These are phyloP conservation scores for Fistulinella staudtii DNA, from an alignment of 1,284 basidiomycete species.

Conservation along the genomic window DNA sequence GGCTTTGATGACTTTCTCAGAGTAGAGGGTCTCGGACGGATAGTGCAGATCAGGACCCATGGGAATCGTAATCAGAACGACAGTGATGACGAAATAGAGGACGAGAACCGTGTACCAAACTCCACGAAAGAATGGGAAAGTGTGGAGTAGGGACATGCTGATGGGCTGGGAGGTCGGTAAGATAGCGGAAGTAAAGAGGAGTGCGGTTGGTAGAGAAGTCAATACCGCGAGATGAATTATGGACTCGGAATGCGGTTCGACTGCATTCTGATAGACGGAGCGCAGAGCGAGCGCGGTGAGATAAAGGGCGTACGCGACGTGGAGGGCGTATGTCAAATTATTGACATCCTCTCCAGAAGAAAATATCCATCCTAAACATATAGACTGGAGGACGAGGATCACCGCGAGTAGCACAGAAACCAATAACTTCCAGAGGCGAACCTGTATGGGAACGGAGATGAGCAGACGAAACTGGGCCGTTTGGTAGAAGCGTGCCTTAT, in stretches of 20 bases:
- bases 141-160: conserved; percentile 10
- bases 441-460: conserved; percentile 34
- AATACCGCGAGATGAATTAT: conserved; percentile 65
- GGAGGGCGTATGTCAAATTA: conserved; percentile 44
- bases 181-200: conserved; percentile 50
- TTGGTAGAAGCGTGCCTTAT: conserved; percentile 42
- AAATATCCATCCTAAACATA: conserved; percentile 50
- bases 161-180: conserved; percentile 41
- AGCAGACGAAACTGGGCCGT: background rate
- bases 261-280: conserved; percentile 51
- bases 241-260: conserved; percentile 52
- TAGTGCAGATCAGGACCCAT: conserved; percentile 73
- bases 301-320: conserved; percentile 61
- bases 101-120: conserved; percentile 27
- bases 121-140: conserved; percentile 10
- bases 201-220: conserved; percentile 49
- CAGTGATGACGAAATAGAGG: conserved; percentile 25
- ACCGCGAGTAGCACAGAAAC: conserved; percentile 43
- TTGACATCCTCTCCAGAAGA: conserved; percentile 34
- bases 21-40: conserved; percentile 68
- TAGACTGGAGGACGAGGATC: conserved; percentile 49
- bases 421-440: conserved; percentile 53
- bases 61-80: conserved; percentile 56
- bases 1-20: conserved; percentile 57
- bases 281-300: conserved; percentile 48